Evolutionary conservation across 768 basidiomycete genomes (phyloP), one percentile per base, ranked within the genome.

Genomic region (Tephrocybe sp.): DNA sequence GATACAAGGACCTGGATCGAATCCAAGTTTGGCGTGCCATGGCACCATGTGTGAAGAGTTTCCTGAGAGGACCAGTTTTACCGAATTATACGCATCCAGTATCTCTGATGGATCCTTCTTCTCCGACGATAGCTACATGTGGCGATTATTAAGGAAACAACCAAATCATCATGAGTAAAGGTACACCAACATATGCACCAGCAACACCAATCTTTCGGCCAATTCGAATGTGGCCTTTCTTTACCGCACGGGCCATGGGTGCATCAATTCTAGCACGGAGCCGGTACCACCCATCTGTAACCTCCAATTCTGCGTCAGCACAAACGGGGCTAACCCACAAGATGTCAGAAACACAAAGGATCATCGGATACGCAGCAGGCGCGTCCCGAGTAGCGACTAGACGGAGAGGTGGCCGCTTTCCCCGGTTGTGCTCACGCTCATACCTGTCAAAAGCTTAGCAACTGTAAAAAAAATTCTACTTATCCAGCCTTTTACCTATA

Each of bases 221-320:
- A 5, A 89, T 70, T 32, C 74, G 70, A 38, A 99, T 78, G 38
- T 77, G 72, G 0, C 89, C 86, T 21, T 76, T 78, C 38, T 74
- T 72, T 8, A 89, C 68, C 1, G 91, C 95, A 36, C 87, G 78
- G 2, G 76, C 76, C 18, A 99, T 72, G 3, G 88, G 79, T 16
- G 70, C 68, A 65, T 98, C 97, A 11, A 91, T 74, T 38, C 76
- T 76, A 0, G 92, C 89, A 12, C 84, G 81, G 6, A 98, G 73
- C 24, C 85, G 73, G 60, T 99, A 99, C 97, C 97, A 99, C 12
- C 97, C 97, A 62, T 99, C 97, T 0, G 93, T 94, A n/a, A 98
- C 70, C 66, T 98, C 97, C 5, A 99, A 67, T 55, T 84, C 80
- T 0, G 86, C 69, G 1, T 75, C 70, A 21, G 69, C 65, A 2